Percentiles rank a stretch among this genome's conserved stretches.
Conservation (phyloP, 2,329 filamentous ascomycete genomes). For the Magnaporthiopsis poae region DNA sequence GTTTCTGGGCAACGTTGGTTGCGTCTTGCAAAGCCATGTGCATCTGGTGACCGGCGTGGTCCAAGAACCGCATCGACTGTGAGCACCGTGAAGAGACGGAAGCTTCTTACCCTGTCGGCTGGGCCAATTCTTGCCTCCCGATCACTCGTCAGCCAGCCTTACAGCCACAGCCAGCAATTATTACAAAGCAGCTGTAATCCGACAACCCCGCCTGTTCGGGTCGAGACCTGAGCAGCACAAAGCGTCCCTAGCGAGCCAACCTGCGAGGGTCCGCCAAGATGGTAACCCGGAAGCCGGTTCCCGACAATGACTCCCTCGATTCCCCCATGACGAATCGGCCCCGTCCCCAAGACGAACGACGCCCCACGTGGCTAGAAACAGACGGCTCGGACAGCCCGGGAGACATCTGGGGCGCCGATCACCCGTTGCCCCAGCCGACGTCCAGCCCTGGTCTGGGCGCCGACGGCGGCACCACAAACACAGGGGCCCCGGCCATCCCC, state of each 20-base stretch:
- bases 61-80: neutral
- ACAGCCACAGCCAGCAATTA: neutral
- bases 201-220: neutral
- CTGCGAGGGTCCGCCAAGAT: neutral
- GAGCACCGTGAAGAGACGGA: neutral
- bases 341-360: neutral
- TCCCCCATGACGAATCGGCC: neutral
- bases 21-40: neutral
- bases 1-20: neutral
- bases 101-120: neutral
- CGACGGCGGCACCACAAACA: neutral
- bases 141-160: neutral
- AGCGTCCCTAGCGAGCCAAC: neutral
- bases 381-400: neutral
- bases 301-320: neutral
- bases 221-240: neutral
- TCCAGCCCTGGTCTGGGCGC: neutral
- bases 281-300: neutral
- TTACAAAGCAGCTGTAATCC: neutral
- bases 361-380: neutral
- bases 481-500: conserved; percentile 16
- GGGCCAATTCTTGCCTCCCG: neutral
- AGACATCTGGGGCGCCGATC: neutral
- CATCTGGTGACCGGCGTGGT: neutral
- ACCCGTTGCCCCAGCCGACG: neutral